These are phyloP conservation scores for Melaleuca alternifolia DNA, from an alignment of 345 rosid species.

Conservation along the genomic window DNA sequence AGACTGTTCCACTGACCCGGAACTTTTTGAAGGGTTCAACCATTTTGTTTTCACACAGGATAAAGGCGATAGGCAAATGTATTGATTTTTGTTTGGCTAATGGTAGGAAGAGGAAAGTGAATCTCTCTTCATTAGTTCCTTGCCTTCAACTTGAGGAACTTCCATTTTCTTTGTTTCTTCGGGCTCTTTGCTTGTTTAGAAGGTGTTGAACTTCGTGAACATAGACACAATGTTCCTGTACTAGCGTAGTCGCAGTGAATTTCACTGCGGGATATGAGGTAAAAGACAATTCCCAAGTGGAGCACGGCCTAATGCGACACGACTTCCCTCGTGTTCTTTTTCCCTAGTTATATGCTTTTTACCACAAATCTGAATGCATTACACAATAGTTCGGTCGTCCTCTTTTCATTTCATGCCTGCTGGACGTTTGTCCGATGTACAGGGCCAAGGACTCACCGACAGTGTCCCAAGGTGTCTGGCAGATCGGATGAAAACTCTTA, in stretches of 20 bases:
- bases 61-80: background rate
- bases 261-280: background rate
- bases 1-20: background rate
- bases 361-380: background rate
- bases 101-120: background rate
- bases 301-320: background rate
- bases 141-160: background rate
- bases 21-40: background rate
- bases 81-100: background rate
- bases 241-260: background rate
- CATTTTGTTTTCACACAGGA: background rate
- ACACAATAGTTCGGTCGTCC: background rate
- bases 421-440: background rate
- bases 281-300: background rate
- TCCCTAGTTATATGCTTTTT: background rate
- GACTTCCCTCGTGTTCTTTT: background rate
- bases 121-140: background rate
- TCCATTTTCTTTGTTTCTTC: background rate
- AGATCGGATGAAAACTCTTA: background rate
- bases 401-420: background rate
- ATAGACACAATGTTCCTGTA: background rate
- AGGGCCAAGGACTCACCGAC: background rate
- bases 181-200: background rate
- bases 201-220: background rate
- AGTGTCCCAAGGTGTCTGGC: background rate